These are phyloP conservation scores for Candida orba DNA, from an alignment of 805 yeast species.

Conservation along the genomic window DNA sequence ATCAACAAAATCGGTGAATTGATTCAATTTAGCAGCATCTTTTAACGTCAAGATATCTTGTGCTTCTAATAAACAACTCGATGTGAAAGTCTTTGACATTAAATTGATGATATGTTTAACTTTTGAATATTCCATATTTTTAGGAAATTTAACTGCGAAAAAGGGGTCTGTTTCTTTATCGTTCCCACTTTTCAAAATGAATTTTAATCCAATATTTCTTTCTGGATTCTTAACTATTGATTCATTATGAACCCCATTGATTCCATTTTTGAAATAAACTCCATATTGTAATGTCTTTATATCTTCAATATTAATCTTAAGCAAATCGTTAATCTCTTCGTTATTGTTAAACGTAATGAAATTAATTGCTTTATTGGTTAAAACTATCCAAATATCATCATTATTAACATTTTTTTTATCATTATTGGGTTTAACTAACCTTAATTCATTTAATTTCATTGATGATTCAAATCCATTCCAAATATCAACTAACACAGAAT, in stretches of 20 bases:
- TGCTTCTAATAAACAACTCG: conserved; percentile 18
- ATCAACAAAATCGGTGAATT: conserved; percentile 25
- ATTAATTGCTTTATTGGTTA: conserved; percentile 17
- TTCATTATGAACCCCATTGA: conserved; percentile 9
- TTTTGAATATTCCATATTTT: conserved; percentile 18
- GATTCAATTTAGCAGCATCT: conserved; percentile 28
- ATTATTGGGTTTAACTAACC: conserved; percentile 2
- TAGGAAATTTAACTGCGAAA: conserved; percentile 21
- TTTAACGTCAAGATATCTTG: conserved; percentile 27
- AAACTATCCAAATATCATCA: conserved; percentile 12
- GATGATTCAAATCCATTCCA: conserved; percentile 22
- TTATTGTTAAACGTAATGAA: conserved; percentile 20
- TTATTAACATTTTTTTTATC: not conserved
- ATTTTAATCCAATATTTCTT: conserved; percentile 27
- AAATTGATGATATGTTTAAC: conserved; percentile 19
- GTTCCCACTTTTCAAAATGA: conserved; percentile 5
- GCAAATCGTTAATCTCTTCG: conserved; percentile 9
- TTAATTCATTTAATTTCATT: conserved; percentile 15
- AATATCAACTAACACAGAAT: conserved; percentile 20
- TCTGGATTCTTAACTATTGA: conserved; percentile 22
- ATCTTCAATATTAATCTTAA: conserved; percentile 15
- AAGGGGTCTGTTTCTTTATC: not conserved
- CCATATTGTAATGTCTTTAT: conserved; percentile 26
- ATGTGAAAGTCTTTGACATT: conserved; percentile 20
- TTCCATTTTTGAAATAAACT: conserved; percentile 15